phyloP scores from a whole-genome alignment of 2,329 filamentous ascomycete genomes.

The Apiospora saccharicola region DNA sequence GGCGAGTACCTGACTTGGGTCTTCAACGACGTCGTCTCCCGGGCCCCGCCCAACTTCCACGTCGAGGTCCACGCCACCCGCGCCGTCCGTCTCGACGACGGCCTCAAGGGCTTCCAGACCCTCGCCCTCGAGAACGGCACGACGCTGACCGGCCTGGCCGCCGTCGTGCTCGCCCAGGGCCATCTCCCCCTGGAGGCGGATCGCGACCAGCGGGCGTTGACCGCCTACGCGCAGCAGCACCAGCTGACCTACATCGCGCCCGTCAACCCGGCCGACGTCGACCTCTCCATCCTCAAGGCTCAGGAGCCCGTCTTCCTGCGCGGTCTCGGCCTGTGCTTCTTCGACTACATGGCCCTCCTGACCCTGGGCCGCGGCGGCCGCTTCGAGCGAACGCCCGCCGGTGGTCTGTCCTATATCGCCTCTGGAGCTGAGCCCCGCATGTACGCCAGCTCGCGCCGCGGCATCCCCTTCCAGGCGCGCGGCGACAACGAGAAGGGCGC shows the following conservation, averaged over 20 bases:
- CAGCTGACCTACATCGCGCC: slow-evolving; percentile 28
- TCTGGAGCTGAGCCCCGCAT: slow-evolving; percentile 32
- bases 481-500: slow-evolving; percentile 31
- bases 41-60: slow-evolving; percentile 22
- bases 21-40: slow-evolving; percentile 27
- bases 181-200: slow-evolving; percentile 28
- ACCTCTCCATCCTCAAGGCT: slow-evolving; percentile 28
- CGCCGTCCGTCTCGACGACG: slow-evolving; percentile 28
- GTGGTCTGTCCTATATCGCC: slow-evolving; percentile 25
- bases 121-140: slow-evolving; percentile 28
- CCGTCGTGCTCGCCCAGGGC: slow-evolving; percentile 33
- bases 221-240: slow-evolving; percentile 27
- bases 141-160: slow-evolving; percentile 27
- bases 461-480: slow-evolving; percentile 32
- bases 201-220: slow-evolving; percentile 22
- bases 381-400: slow-evolving; percentile 21
- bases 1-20: slow-evolving; percentile 31
- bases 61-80: slow-evolving; percentile 28
- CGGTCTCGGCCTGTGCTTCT: slow-evolving; percentile 33
- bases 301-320: slow-evolving; percentile 29
- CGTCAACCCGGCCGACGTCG: slow-evolving; percentile 30
- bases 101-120: slow-evolving; percentile 28
- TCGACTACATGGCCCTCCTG: slow-evolving; percentile 33
- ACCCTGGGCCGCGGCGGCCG: slow-evolving; percentile 32
- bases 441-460: slow-evolving; percentile 31